Base-by-base conservation (phyloP, 331 rosid species). In the Pyracantha coccinea region DNA sequence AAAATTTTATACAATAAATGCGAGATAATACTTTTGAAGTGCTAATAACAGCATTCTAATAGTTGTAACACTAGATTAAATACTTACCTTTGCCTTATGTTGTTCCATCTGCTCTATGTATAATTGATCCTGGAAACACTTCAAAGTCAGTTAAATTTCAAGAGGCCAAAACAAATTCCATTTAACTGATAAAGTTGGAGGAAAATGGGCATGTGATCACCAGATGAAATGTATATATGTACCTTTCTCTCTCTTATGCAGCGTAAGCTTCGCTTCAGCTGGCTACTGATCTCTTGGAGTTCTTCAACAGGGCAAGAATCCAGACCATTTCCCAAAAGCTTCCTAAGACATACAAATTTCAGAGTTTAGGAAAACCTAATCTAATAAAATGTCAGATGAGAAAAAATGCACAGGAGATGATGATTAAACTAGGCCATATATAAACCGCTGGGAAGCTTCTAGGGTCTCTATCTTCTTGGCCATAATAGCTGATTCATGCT, bases 211-310 rank as follows among this genome's bases (percentile, higher is more conserved):
- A 27, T n/a, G n/a, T n/a, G n/a, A n/a, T 41, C 53, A 4, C 8
- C 8, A 15, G 21, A 6, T 52, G 21, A 52, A 52, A 47, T 11
- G 17, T 19, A 54, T 54, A 10, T 27, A 6, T 16, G 44, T 74
- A 92, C 97, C 90, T 89, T 92, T 85, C 86, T 85, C 12, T 75
- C 83, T 57, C 86, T 77, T 24, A 92, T 71, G 12, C 13, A 33
- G 24, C 67, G 58, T 70, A 89, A 66, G 76, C 93, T 89, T 77
- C 10, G 72, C 44, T 69, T 79, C n/a, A 92, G 78, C 83, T 86
- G 91, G 71, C 65, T 23, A 60, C 77, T 85, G 4, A 86, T 41
- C 65, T 44, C 76, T n/a, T 75, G 63, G 31, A 92, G 86, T 71
- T 92, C 97, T 54, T 83, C 83, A 50, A 50, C 24, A 21, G 96